These are phyloP conservation scores for Musa itinerans DNA, from an alignment of 176 grass and related monocot genomes.

Conservation along the genomic window DNA sequence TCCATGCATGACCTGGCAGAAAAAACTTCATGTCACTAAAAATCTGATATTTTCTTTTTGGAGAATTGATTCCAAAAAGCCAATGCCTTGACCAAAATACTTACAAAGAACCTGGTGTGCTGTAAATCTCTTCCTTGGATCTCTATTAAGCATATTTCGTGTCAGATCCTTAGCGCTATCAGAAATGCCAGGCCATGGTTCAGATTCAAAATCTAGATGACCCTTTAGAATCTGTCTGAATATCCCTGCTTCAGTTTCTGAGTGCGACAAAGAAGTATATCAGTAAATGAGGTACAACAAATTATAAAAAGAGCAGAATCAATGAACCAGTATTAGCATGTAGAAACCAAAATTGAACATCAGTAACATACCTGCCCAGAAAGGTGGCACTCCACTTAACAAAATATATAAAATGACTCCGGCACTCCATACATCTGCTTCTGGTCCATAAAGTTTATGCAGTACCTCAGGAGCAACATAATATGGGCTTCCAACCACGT, in stretches of 20 bases:
- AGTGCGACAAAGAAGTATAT: slow-evolving; percentile 10
- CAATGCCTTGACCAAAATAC: slow-evolving; percentile 18
- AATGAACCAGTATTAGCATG: too few relatives aligned
- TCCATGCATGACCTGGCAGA: slow-evolving; percentile 81
- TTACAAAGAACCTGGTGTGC: slow-evolving; percentile 97
- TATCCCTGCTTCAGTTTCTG: slow-evolving; percentile 96
- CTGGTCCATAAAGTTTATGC: slow-evolving; percentile 83
- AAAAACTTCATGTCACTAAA: slow-evolving; percentile 15
- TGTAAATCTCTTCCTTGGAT: slow-evolving; percentile 61
- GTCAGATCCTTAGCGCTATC: slow-evolving; percentile 86
- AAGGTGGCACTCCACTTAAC: slow-evolving; percentile 89
- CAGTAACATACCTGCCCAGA: slow-evolving; percentile 74
- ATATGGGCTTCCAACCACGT: slow-evolving; percentile 96
- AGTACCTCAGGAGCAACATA: slow-evolving; percentile 97
- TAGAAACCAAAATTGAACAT: too few relatives aligned
- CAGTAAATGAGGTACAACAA: background rate
- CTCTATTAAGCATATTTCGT: slow-evolving; percentile 77
- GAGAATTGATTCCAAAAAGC: background rate
- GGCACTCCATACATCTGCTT: slow-evolving; percentile 98
- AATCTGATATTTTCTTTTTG: background rate
- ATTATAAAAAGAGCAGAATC: too few relatives aligned
- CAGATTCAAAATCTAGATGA: slow-evolving; percentile 89
- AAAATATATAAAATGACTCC: slow-evolving; percentile 96
- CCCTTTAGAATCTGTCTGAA: slow-evolving; percentile 95
- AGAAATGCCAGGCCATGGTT: slow-evolving; percentile 92